Conservation (phyloP, 495 filamentous ascomycete species). For the Daldinia loculata region DNA sequence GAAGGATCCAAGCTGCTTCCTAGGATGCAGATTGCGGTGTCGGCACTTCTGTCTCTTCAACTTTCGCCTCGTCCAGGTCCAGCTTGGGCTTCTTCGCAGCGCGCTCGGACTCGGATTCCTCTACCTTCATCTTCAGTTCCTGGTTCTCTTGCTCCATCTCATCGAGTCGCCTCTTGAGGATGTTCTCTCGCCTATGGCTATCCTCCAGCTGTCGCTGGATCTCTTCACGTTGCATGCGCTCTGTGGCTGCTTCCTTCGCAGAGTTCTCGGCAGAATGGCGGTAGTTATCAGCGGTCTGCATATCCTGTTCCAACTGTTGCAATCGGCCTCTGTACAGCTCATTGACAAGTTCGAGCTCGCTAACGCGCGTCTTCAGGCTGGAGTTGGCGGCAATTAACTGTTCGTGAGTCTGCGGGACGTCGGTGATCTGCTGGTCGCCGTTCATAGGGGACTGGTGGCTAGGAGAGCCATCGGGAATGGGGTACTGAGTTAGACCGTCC, state of each 20-base stretch:
- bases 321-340: constrained; percentile 91
- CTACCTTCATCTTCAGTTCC: constrained; percentile 51
- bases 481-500: constrained; percentile 52
- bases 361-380: constrained; percentile 86
- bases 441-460: constrained; percentile 73
- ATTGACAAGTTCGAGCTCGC: constrained; percentile 94
- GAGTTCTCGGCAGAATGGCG: constrained; percentile 54
- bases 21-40: constrained; percentile 42
- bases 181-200: constrained; percentile 77
- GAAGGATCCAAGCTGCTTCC: neutral
- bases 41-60: constrained; percentile 42
- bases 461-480: constrained; percentile 71
- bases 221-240: constrained; percentile 55
- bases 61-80: constrained; percentile 37
- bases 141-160: constrained; percentile 73
- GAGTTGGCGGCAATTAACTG: constrained; percentile 79
- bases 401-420: constrained; percentile 82
- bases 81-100: constrained; percentile 50
- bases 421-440: constrained; percentile 71
- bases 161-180: constrained; percentile 80
- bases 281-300: constrained; percentile 49
- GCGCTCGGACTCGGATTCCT: constrained; percentile 47
- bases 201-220: constrained; percentile 75
- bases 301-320: constrained; percentile 80
- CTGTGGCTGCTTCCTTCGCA: constrained; percentile 47